Conservation (phyloP, 148 eudicot genomes). For the Diospyros kaki region DNA sequence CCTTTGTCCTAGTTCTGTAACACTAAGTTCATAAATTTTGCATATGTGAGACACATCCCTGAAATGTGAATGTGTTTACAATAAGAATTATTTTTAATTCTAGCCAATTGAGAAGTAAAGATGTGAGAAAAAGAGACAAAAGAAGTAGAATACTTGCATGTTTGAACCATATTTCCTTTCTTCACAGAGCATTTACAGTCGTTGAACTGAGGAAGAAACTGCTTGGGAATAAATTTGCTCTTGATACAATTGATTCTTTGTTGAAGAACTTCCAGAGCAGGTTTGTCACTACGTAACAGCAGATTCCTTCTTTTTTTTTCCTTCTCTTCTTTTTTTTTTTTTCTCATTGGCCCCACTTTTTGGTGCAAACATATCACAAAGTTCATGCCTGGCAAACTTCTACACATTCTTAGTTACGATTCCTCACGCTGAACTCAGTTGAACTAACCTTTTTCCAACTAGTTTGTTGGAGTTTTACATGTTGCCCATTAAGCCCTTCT, state of each 20-base stretch:
- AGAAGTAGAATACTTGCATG: neutral
- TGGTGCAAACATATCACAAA: neutral
- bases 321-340: neutral
- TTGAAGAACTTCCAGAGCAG: constrained; percentile 58
- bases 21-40: neutral
- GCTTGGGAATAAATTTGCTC: constrained; percentile 46
- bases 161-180: constrained; percentile 15
- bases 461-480: neutral
- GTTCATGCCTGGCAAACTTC: neutral
- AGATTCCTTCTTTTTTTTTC: neutral
- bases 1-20: neutral
- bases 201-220: constrained; percentile 78
- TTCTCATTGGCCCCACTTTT: neutral
- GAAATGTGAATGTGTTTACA: neutral
- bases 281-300: constrained; percentile 27
- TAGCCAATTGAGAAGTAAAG: neutral
- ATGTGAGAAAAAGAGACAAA: neutral
- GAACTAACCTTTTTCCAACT: neutral
- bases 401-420: neutral
- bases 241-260: constrained; percentile 47
- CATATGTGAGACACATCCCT: neutral
- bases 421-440: neutral
- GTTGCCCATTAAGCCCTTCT: no score
- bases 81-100: neutral
- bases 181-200: constrained; percentile 62